Conservation (phyloP, 257 asterid species). For the Forsythia viridissima region DNA sequence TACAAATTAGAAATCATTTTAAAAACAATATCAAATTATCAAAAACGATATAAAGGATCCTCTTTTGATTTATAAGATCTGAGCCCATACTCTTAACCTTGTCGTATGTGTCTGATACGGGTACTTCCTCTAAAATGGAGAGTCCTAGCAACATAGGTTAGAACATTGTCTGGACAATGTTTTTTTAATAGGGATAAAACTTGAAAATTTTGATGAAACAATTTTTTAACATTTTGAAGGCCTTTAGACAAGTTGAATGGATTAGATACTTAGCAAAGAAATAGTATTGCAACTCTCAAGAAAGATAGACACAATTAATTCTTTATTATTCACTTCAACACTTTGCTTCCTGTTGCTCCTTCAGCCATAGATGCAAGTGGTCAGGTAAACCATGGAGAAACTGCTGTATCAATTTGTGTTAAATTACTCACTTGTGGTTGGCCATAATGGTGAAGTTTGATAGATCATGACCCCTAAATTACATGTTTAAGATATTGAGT, state of each 20-base stretch:
- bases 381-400: slow-evolving; percentile 55
- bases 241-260: not conserved
- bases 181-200: not conserved
- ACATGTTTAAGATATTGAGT: not conserved
- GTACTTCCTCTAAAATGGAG: too few relatives aligned
- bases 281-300: not conserved
- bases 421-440: not conserved
- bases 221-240: not conserved
- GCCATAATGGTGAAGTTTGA: not conserved
- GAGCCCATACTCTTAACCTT: too few relatives aligned
- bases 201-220: not conserved
- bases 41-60: too few relatives aligned
- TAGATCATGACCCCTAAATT: not conserved
- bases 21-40: too few relatives aligned
- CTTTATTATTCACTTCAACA: not conserved
- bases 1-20: too few relatives aligned
- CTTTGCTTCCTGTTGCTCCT: slow-evolving; percentile 80
- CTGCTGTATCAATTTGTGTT: not conserved
- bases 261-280: not conserved
- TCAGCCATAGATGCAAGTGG: slow-evolving; percentile 95
- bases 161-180: not conserved
- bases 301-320: not conserved
- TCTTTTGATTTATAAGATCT: too few relatives aligned
- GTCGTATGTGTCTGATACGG: too few relatives aligned
- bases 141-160: too few relatives aligned